phyloP scores from a whole-genome alignment of 148 eudicot species.

The Selenicereus undatus region DNA sequence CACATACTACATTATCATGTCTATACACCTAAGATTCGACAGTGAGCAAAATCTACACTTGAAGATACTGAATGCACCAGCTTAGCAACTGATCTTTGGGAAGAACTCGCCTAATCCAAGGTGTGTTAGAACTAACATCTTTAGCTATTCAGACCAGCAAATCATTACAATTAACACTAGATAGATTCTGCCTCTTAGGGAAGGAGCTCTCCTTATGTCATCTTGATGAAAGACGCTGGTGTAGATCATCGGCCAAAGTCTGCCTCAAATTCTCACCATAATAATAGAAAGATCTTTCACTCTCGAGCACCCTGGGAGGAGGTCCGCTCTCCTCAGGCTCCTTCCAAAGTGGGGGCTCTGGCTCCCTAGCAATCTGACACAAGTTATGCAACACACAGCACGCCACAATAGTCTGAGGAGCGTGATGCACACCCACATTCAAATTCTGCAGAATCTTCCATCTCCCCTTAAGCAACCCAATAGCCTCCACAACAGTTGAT shows the following conservation, averaged over 20 bases:
- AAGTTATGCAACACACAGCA: slow-evolving; percentile 96
- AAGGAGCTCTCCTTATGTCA: slow-evolving; percentile 26
- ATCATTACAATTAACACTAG: not conserved
- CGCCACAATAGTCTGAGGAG: slow-evolving; percentile 97
- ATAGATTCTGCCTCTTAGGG: not conserved
- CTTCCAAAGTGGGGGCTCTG: slow-evolving; percentile 74
- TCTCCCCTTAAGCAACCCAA: slow-evolving; percentile 81
- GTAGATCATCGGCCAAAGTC: slow-evolving; percentile 77
- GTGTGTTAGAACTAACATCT: not conserved
- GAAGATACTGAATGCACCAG: slow-evolving; percentile 29
- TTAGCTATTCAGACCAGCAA: not conserved
- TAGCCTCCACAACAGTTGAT: slow-evolving; percentile 67
- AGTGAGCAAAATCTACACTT: slow-evolving; percentile 26
- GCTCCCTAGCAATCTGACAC: slow-evolving; percentile 96
- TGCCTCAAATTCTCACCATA: slow-evolving; percentile 75
- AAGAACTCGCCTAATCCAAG: slow-evolving; percentile 10
- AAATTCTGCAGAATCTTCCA: slow-evolving; percentile 93
- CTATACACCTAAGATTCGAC: not conserved
- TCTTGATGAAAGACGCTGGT: slow-evolving; percentile 65
- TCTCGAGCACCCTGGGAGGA: slow-evolving; percentile 64
- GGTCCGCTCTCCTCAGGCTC: slow-evolving; percentile 78
- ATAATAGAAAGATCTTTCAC: slow-evolving; percentile 61
- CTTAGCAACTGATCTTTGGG: slow-evolving; percentile 21
- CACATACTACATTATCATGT: not conserved
- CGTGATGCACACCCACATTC: slow-evolving; percentile 82